Percentiles rank a stretch among this genome's conserved stretches.
Conservation (phyloP, 345 rosid species). For the Eucalyptus curtisii region DNA sequence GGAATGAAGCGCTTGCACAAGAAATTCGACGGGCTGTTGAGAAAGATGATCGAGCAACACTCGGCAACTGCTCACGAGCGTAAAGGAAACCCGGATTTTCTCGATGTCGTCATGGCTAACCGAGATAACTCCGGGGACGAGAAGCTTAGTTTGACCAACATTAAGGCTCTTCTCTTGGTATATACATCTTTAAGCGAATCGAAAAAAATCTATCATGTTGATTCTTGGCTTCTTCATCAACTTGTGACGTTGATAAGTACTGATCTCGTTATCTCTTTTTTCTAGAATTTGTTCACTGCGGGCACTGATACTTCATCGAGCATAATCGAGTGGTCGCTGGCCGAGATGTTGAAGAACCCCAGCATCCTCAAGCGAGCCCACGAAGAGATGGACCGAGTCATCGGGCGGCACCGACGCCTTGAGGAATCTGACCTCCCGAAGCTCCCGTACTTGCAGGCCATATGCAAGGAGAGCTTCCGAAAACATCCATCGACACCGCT, state of each 20-base stretch:
- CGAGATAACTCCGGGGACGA: constrained; percentile 18
- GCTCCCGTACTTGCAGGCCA: constrained; percentile 36
- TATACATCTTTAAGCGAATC: background rate
- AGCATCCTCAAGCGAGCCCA: constrained; percentile 30
- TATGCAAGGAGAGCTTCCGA: constrained; percentile 43
- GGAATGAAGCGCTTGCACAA: constrained; percentile 38
- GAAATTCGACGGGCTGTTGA: constrained; percentile 28
- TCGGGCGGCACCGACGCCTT: constrained; percentile 36
- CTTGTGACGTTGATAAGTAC: background rate
- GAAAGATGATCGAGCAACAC: constrained; percentile 42
- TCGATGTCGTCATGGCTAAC: constrained; percentile 26
- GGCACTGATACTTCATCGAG: constrained; percentile 77
- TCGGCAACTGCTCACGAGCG: constrained; percentile 12
- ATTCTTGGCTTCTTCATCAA: background rate
- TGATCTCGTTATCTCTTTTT: background rate
- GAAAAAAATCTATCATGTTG: background rate
- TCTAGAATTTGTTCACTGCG: constrained; percentile 44
- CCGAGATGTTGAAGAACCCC: constrained; percentile 40
- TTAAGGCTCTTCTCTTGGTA: constrained; percentile 57
- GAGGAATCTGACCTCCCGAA: constrained; percentile 37
- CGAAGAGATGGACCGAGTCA: constrained; percentile 48
- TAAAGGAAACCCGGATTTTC: constrained; percentile 34
- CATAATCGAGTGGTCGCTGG: constrained; percentile 50
- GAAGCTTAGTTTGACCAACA: constrained; percentile 22
- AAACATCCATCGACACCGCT: constrained; percentile 60